Base-by-base conservation (phyloP, 2,329 filamentous ascomycete genomes). In the Colletotrichum eremochloae region DNA sequence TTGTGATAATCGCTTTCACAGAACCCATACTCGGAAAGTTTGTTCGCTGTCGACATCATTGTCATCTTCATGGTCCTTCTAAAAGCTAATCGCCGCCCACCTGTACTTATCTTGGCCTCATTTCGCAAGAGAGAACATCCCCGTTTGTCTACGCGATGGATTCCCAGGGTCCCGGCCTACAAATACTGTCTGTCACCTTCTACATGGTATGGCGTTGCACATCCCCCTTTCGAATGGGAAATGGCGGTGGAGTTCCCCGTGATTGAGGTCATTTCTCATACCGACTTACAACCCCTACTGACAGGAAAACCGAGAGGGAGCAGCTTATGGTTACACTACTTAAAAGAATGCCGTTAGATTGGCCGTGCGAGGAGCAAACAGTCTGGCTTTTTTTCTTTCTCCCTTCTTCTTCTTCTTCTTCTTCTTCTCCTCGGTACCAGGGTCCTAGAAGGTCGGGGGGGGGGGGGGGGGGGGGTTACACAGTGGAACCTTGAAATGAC, bases 211-310 rank as follows among this genome's bases (percentile, higher is more conserved):
- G 53, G 52, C 44, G n/a, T 62, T 62, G 63, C 55, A 53, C 52
- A 53, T 36, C 29, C 46, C 52, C 29, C 46, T 31, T 57, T 48
- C 40, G n/a, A 58, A 36, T 33, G 68, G 60, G 70, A 72, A 70
- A 72, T 72, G 56, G 67, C 60, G 44, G 70, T 72, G 70, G 70
- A 46, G 46, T 29, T 40, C 53, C 66, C 67, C 70, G 69, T 72
- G 61, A 71, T 68, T 68, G 58, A 20, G 40, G 33, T 61, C 60
- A 72, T 70, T 72, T 69, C 66, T 72, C 33, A 55, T 29, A 61
- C 61, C 60, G 55, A 69, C 60, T 65, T 31, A 52, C 66, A 61
- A 55, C 33, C 58, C 31, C 44, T 29, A 40, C 48, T 61, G 60
- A 65, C 70, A 72, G 48, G 70, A 67, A 62, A 56, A 31, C 33